Conservation (phyloP, 768 basidiomycete genomes). For the Psilocybe cyanescens region DNA sequence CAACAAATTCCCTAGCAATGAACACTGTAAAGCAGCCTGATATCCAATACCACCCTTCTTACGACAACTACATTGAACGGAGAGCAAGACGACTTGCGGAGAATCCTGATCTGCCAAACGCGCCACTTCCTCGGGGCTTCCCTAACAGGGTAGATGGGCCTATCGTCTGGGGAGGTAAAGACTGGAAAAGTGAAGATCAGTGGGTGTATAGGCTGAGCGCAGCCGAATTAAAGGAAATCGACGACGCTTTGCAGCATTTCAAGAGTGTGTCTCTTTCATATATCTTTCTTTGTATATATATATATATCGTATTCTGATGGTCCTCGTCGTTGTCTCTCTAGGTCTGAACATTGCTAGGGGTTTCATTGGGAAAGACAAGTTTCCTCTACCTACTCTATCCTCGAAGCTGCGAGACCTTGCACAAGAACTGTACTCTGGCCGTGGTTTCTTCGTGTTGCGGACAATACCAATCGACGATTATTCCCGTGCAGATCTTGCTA, state of each 20-base stretch:
- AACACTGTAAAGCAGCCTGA: constrained; percentile 34
- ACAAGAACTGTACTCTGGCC: constrained; percentile 42
- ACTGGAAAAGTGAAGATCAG: constrained; percentile 40
- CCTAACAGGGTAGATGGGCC: constrained; percentile 38
- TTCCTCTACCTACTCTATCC: constrained; percentile 47
- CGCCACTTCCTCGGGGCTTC: constrained; percentile 38
- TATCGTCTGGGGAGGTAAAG: constrained; percentile 47
- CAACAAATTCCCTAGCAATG: background rate
- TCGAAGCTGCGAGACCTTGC: constrained; percentile 37
- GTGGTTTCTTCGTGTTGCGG: constrained; percentile 51
- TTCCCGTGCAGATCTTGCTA: constrained; percentile 40
- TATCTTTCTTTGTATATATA: background rate
- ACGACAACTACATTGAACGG: constrained; percentile 38
- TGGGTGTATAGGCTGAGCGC: constrained; percentile 40
- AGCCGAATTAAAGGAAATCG: constrained; percentile 39
- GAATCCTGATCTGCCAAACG: constrained; percentile 33
- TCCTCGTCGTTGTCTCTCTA: background rate
- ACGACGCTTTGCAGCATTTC: constrained; percentile 38
- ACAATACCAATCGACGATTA: constrained; percentile 47
- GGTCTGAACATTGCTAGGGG: constrained; percentile 31
- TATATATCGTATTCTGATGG: too few species aligned
- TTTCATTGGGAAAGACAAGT: constrained; percentile 34
- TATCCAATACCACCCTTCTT: constrained; percentile 42
- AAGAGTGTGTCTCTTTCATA: constrained; percentile 22
- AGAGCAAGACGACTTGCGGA: constrained; percentile 38